Percentiles rank a stretch among this genome's conserved stretches.
These are phyloP conservation scores for Rhododendron williamsianum DNA, from an alignment of 148 eudicot species.

Conservation along the genomic window DNA sequence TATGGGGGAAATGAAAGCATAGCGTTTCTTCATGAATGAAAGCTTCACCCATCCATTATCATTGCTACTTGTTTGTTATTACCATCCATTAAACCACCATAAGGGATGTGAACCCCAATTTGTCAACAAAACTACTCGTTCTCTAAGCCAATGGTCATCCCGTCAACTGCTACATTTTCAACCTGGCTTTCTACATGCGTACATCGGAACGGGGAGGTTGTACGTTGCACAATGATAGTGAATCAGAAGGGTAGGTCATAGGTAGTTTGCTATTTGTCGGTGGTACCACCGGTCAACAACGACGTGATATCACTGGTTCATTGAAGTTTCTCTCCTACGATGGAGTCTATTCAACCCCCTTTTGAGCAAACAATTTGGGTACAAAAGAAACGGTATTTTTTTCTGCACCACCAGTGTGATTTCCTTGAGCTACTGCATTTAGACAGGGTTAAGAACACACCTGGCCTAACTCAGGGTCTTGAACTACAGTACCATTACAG, in stretches of 20 bases:
- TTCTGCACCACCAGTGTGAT: background rate
- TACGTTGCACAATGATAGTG: background rate
- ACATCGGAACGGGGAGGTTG: background rate
- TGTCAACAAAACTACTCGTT: background rate
- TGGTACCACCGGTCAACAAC: background rate
- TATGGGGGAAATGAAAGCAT: background rate
- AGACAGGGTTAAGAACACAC: background rate
- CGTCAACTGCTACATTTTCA: background rate
- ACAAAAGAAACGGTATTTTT: background rate
- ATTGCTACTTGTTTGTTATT: background rate
- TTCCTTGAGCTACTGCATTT: background rate
- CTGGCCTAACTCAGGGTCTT: slow-evolving; percentile 18
- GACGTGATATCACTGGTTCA: background rate
- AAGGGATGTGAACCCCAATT: background rate
- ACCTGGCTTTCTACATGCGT: background rate
- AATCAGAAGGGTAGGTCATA: background rate
- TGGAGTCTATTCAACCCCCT: background rate
- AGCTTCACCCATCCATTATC: background rate
- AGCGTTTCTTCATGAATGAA: background rate
- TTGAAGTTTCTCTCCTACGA: background rate
- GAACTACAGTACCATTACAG: slow-evolving; percentile 19
- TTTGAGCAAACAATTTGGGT: background rate
- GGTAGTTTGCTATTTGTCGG: background rate
- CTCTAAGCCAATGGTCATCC: background rate
- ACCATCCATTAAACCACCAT: background rate